A percentile compares a stretch with the other conserved stretches of the same genome.
Conservation (phyloP, 108 stramenopile species). For the Aurantiochytrium sp. region DNA sequence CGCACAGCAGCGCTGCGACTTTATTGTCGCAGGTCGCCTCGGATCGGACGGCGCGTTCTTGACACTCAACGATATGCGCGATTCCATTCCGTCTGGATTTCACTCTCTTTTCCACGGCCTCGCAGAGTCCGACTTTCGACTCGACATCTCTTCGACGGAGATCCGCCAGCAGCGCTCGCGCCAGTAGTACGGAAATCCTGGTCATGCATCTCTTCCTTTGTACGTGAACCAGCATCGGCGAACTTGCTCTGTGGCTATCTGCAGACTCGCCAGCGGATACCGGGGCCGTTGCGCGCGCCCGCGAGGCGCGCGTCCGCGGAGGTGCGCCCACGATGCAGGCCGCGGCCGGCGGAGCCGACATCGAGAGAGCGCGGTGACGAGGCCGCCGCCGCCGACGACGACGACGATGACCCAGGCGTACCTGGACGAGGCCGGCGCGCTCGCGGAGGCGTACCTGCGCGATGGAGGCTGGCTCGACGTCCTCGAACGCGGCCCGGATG, state of each 20-base stretch:
- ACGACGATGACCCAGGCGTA: too few relatives aligned
- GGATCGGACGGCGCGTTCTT: background rate
- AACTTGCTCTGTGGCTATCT: too few relatives aligned
- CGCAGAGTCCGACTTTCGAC: background rate
- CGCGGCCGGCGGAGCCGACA: too few relatives aligned
- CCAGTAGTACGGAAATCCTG: too few relatives aligned
- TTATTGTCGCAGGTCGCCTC: conserved; percentile 32
- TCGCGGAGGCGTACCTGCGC: background rate
- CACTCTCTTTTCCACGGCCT: background rate
- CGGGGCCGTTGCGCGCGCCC: too few relatives aligned
- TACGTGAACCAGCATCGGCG: too few relatives aligned
- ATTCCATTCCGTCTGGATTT: background rate
- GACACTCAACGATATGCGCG: background rate
- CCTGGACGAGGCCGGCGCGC: background rate
- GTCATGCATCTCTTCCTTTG: too few relatives aligned
- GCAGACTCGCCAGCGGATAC: too few relatives aligned
- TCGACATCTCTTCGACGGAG: conserved; percentile 10
- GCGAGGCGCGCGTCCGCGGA: too few relatives aligned
- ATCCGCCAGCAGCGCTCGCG: background rate
- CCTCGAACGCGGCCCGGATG: background rate
- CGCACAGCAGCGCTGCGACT: background rate
- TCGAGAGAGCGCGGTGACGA: too few relatives aligned
- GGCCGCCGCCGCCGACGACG: too few relatives aligned
- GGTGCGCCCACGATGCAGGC: too few relatives aligned
- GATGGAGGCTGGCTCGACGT: background rate